Evolutionary conservation across 192 early-diverging fungal species (phyloP).

Genomic region (Coemansia sp.): DNA sequence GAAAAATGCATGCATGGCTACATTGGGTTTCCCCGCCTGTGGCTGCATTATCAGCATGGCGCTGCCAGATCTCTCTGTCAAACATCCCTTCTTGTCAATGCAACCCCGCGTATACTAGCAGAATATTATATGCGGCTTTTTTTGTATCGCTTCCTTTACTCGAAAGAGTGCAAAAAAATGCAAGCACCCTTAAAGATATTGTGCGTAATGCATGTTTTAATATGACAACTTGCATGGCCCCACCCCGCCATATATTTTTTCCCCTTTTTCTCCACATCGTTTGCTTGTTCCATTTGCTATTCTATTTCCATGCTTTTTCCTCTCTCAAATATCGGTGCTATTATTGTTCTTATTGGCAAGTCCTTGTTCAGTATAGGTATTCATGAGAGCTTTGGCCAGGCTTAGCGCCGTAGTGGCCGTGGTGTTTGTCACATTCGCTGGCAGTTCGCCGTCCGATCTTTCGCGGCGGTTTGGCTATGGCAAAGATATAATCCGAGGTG

Average conservation of each 20-base stretch:
- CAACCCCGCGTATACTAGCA: background rate
- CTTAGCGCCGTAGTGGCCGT: conserved; percentile 11
- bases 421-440: background rate
- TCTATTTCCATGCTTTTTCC: background rate
- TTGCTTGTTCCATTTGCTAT: conserved; percentile 1
- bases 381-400: conserved; percentile 19
- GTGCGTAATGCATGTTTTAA: background rate
- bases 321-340: background rate
- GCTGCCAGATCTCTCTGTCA: background rate
- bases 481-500: conserved; percentile 57
- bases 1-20: conserved; percentile 7
- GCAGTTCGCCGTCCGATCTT: conserved; percentile 18
- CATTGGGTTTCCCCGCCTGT: conserved; percentile 9
- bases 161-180: background rate
- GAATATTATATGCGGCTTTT: background rate
- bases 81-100: background rate
- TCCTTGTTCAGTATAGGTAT: background rate
- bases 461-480: conserved; percentile 38
- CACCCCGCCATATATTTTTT: background rate
- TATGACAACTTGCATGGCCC: conserved; percentile 5
- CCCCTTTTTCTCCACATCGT: background rate
- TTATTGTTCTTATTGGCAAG: background rate
- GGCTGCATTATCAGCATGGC: background rate
- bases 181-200: conserved; percentile 2
- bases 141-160: background rate